Conservation (phyloP, 192 early-diverging fungal genomes). For the Coemansia sp. region DNA sequence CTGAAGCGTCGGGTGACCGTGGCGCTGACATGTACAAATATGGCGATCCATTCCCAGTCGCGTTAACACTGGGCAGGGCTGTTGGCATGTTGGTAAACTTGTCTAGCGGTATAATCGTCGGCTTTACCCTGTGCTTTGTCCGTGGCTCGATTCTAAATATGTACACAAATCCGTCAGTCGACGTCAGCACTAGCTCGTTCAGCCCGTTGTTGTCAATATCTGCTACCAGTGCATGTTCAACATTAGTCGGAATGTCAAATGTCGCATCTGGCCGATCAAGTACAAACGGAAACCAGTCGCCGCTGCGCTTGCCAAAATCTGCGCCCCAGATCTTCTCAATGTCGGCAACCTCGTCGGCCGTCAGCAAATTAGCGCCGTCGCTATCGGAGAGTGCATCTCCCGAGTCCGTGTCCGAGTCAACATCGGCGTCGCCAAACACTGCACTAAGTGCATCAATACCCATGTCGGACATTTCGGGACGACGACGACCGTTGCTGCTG, state of each 20-base stretch:
- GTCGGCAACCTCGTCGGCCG: slow-evolving; percentile 40
- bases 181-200: slow-evolving; percentile 56
- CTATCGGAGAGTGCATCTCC: slow-evolving; percentile 30
- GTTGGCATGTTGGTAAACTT: slow-evolving; percentile 45
- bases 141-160: slow-evolving; percentile 47
- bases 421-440: slow-evolving; percentile 33
- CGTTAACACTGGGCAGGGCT: slow-evolving; percentile 41
- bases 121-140: slow-evolving; percentile 41
- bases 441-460: slow-evolving; percentile 29
- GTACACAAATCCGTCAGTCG: slow-evolving; percentile 56
- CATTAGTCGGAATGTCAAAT: slow-evolving; percentile 51
- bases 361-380: slow-evolving; percentile 21
- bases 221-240: slow-evolving; percentile 53
- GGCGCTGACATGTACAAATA: slow-evolving; percentile 56
- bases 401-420: slow-evolving; percentile 36
- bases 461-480: slow-evolving; percentile 7
- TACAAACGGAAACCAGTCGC: slow-evolving; percentile 54
- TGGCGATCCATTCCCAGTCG: slow-evolving; percentile 46
- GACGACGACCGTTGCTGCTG: slow-evolving; percentile 11
- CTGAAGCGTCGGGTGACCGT: slow-evolving; percentile 45
- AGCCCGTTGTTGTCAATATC: slow-evolving; percentile 52
- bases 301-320: slow-evolving; percentile 52
- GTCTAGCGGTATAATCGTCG: slow-evolving; percentile 36
- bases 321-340: slow-evolving; percentile 55
- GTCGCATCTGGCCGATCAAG: slow-evolving; percentile 48